Conservation (phyloP, 495 filamentous ascomycete genomes). For the Talaromyces stipitatus region DNA sequence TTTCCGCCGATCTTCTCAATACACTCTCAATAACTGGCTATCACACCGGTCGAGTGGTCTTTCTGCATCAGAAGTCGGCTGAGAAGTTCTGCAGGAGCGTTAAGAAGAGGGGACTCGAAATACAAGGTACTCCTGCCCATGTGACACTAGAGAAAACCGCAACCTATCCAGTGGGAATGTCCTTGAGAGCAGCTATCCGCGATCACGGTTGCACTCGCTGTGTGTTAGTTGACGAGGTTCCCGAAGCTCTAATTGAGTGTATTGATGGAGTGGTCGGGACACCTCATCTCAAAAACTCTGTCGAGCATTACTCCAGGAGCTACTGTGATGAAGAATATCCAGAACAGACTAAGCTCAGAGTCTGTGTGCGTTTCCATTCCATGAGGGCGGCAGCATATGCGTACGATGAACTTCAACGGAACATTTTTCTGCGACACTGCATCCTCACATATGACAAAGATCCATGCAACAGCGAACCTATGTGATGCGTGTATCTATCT, state of each 20-base stretch:
- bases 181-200: conserved; percentile 13
- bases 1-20: conserved; percentile 19
- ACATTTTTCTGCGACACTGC: neutral
- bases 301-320: neutral
- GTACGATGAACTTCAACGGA: neutral
- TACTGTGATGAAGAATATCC: conserved; percentile 19
- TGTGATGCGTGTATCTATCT: neutral
- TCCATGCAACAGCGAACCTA: neutral
- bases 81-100: conserved; percentile 11
- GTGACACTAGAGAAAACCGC: conserved; percentile 24
- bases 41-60: conserved; percentile 23
- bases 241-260: conserved; percentile 3
- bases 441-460: neutral
- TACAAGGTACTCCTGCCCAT: conserved; percentile 9
- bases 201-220: conserved; percentile 23
- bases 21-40: conserved; percentile 20
- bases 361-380: conserved; percentile 22
- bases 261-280: conserved; percentile 9
- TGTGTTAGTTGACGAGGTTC: conserved; percentile 9
- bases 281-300: conserved; percentile 2
- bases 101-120: conserved; percentile 8
- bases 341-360: conserved; percentile 4
- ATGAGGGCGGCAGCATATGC: conserved; percentile 19
- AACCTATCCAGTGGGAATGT: conserved; percentile 20
- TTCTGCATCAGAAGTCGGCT: conserved; percentile 19